A percentile compares a stretch with the other conserved stretches of the same genome.
Evolutionary conservation across 768 basidiomycete genomes (phyloP).

Genomic region (Postia placenta): DNA sequence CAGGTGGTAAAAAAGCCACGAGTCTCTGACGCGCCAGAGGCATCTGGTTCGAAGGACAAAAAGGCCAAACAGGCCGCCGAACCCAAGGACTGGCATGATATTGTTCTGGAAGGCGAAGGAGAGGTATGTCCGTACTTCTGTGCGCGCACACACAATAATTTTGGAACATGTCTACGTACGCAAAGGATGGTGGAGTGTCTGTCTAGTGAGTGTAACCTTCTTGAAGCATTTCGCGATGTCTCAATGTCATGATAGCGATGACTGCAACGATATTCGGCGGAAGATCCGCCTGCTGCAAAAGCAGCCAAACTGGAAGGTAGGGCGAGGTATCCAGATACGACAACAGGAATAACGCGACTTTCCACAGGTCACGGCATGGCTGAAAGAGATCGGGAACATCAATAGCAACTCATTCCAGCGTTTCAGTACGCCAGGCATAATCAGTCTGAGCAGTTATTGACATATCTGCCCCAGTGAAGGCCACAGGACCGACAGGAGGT

Average conservation of each 20-base stretch:
- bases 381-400: conserved; percentile 39
- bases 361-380: conserved; percentile 36
- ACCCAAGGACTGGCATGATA: conserved; percentile 30
- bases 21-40: conserved; percentile 20
- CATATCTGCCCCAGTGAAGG: conserved; percentile 30
- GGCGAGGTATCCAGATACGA: not conserved
- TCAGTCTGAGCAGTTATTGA: not conserved
- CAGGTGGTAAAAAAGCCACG: conserved; percentile 28
- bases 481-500: conserved; percentile 33
- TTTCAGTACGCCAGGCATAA: conserved; percentile 33
- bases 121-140: conserved; percentile 29
- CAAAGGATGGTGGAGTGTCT: conserved; percentile 24
- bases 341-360: not conserved
- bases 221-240: not conserved
- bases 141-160: too few relatives aligned
- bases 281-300: conserved; percentile 38
- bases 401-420: conserved; percentile 39
- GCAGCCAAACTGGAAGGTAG: conserved; percentile 37
- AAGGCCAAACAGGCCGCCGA: conserved; percentile 16
- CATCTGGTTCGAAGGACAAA: conserved; percentile 15
- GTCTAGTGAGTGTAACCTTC: conserved; percentile 23
- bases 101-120: conserved; percentile 35
- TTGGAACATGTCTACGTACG: too few relatives aligned
- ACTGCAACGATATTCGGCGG: conserved; percentile 40
- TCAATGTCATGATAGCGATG: conserved; percentile 26